A percentile compares a stretch with the other conserved stretches of the same genome.
phyloP scores from a whole-genome alignment of 1,284 basidiomycete species.

The Trichosporon asahii region DNA sequence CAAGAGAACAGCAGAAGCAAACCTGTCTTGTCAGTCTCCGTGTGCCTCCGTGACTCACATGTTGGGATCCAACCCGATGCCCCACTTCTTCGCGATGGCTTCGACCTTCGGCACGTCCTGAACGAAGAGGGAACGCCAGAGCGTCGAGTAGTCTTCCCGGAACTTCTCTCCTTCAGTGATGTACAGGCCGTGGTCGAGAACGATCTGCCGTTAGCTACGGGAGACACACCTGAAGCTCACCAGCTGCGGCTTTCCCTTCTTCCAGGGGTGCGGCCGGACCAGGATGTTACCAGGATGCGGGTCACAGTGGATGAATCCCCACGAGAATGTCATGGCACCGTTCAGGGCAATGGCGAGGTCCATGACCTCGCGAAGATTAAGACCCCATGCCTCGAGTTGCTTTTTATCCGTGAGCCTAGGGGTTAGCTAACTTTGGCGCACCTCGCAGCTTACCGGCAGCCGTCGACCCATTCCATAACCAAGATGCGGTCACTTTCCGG shows the following conservation, averaged over 20 bases:
- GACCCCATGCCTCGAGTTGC: slow-evolving; percentile 47
- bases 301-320: slow-evolving; percentile 73
- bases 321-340: slow-evolving; percentile 81
- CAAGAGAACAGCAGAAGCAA: slow-evolving; percentile 50
- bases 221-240: slow-evolving; percentile 52
- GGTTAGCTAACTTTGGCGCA: not conserved
- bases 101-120: slow-evolving; percentile 65
- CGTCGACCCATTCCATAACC: slow-evolving; percentile 79
- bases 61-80: slow-evolving; percentile 68
- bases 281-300: slow-evolving; percentile 76
- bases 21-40: slow-evolving; percentile 29
- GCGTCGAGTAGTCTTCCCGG: slow-evolving; percentile 66
- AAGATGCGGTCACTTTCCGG: slow-evolving; percentile 65
- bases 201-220: slow-evolving; percentile 37
- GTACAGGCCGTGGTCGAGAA: slow-evolving; percentile 86
- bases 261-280: slow-evolving; percentile 66
- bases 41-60: slow-evolving; percentile 57
- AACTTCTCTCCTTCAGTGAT: slow-evolving; percentile 65
- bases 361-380: slow-evolving; percentile 56
- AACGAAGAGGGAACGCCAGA: slow-evolving; percentile 75
- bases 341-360: slow-evolving; percentile 59
- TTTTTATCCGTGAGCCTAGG: slow-evolving; percentile 64
- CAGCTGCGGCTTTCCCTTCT: slow-evolving; percentile 65
- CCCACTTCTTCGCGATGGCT: slow-evolving; percentile 67
- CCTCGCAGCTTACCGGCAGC: slow-evolving; percentile 53